Base-by-base conservation (phyloP, 257 asterid genomes). In the Rubia yunnanensis region DNA sequence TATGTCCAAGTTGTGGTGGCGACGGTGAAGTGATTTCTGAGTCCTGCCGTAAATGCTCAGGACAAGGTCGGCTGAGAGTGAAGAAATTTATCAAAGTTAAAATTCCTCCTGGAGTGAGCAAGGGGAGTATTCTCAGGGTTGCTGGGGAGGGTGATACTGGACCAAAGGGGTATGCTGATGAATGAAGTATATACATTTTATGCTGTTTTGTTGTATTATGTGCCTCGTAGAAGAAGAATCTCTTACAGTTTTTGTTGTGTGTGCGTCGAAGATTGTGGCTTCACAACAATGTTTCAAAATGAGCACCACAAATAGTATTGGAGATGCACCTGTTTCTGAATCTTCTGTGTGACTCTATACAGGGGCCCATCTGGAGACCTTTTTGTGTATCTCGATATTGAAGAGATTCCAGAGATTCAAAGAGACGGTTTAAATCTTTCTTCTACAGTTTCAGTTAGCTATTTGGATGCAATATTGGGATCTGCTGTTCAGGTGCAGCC, bases 91-190 rank as follows among this genome's bases (percentile, higher is more conserved):
- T 94, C 74, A 94, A 90, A 81, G 92, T 94, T 72, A 94, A 94
- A 84, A 83, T 94, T 72, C 99, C 99, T 75, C 98, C 99, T 69
- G 98, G 99, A 70, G 98, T 94, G 39, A 82, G 89, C 95, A 86
- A 82, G 80, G 99, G 99, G 70, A 94, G 98, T 77, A 86, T 94
- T 70, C 98, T 94, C 62, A 84, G 98, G 77, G 99, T 94, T 82
- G 84, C 89, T 60, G 98, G 98, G 76, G 99, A 94, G 83, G 99
- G 99, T 55, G 99, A 94, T 76, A 95, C 99, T 14, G 98, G 97
- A 69, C 88, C 92, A 73, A 90, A 80, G 81, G 98, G 99, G 99
- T 94, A 90, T 61, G 81, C 46, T 48, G 59, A 64, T 44, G 57
- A 64, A 11, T 55, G 27, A 65, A 31, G 17, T 62, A n/a, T 14